These are phyloP conservation scores for Aphanomyces invadans DNA, from an alignment of 352 stramenopile genomes.

Conservation along the genomic window DNA sequence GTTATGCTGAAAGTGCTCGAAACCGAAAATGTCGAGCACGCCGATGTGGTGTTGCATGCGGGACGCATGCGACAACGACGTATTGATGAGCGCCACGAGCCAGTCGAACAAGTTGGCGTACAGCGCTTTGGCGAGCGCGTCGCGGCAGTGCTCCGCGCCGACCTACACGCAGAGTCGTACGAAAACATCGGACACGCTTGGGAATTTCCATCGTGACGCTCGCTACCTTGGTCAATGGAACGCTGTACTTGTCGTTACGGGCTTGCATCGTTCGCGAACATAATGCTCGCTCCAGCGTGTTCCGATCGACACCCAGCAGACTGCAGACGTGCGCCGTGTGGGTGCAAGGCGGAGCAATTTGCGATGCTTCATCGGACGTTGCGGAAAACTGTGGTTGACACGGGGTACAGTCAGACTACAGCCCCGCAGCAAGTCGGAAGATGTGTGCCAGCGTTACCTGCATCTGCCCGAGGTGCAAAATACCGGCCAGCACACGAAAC, in stretches of 20 bases:
- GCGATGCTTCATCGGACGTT: constrained; percentile 33
- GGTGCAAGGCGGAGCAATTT: constrained; percentile 31
- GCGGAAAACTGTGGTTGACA: constrained; percentile 50
- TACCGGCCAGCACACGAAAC: constrained; percentile 73
- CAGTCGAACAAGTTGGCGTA: constrained; percentile 92
- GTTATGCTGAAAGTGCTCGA: constrained; percentile 93
- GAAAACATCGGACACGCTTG: neutral
- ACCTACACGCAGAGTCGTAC: too few relatives aligned
- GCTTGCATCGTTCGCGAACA: constrained; percentile 60
- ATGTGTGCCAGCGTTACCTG: too few relatives aligned
- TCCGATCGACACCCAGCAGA: constrained; percentile 47
- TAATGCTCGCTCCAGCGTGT: constrained; percentile 54
- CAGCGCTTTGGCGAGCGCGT: constrained; percentile 89
- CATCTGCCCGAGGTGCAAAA: constrained; percentile 96
- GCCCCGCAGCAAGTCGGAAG: too few relatives aligned
- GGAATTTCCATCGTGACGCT: neutral
- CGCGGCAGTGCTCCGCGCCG: constrained; percentile 73
- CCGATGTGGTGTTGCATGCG: constrained; percentile 76
- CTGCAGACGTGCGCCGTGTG: constrained; percentile 8
- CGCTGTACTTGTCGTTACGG: constrained; percentile 58
- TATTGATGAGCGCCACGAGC: constrained; percentile 89
- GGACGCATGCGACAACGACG: constrained; percentile 61
- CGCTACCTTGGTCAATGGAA: constrained; percentile 56
- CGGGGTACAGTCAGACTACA: too few relatives aligned
- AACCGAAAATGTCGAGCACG: constrained; percentile 83